A percentile compares a stretch with the other conserved stretches of the same genome.
Evolutionary conservation across 768 basidiomycete genomes (phyloP).

Genomic region (Royoungia palumana): DNA sequence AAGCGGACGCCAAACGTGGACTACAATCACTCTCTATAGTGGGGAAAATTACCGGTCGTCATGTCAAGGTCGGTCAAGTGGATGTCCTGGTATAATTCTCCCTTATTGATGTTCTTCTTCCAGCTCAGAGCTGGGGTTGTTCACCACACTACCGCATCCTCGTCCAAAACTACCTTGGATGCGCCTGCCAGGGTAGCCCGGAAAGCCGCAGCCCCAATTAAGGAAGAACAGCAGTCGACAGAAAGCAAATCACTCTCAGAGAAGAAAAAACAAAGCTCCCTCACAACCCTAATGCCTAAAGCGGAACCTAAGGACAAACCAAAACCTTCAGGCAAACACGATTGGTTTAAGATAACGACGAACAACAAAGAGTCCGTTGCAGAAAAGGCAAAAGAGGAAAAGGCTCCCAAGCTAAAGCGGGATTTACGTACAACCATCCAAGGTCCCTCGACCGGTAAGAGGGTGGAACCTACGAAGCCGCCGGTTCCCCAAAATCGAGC

Average conservation of each 20-base stretch:
- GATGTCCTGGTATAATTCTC: background rate
- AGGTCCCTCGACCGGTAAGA: background rate
- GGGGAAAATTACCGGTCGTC: constrained; percentile 46
- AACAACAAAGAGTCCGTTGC: constrained; percentile 33
- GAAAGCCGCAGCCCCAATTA: constrained; percentile 10
- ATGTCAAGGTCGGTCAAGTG: constrained; percentile 44
- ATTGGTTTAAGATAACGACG: constrained; percentile 58
- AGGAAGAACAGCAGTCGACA: constrained; percentile 12
- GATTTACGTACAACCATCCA: background rate
- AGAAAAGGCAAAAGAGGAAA: constrained; percentile 11
- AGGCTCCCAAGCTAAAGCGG: constrained; percentile 17
- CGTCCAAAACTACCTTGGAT: constrained; percentile 44
- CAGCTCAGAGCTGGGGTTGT: constrained; percentile 15
- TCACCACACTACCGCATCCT: constrained; percentile 29
- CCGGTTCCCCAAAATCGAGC: background rate
- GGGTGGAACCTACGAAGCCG: background rate
- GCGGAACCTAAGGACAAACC: constrained; percentile 28
- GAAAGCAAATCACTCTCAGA: constrained; percentile 27
- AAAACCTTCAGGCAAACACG: constrained; percentile 48
- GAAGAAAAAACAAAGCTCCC: constrained; percentile 23
- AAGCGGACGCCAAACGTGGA: constrained; percentile 30
- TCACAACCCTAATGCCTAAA: constrained; percentile 20
- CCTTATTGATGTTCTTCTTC: background rate
- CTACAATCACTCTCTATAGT: constrained; percentile 3
- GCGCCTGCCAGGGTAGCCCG: constrained; percentile 14